Evolutionary conservation across 2,329 filamentous ascomycete species (phyloP).

Genomic region (Delphinella strobiligena): DNA sequence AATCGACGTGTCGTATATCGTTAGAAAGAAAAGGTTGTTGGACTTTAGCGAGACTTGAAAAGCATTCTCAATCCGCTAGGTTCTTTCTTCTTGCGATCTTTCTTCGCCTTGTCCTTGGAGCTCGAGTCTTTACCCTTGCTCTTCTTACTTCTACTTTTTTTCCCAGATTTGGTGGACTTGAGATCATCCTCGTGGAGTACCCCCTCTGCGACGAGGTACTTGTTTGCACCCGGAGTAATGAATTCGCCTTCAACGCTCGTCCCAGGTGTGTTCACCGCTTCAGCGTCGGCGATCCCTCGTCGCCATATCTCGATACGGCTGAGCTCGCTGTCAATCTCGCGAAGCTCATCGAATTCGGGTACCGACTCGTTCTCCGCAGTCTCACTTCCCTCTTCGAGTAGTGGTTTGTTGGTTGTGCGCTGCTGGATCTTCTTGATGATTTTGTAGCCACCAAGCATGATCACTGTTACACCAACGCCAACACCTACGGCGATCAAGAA

Average conservation of each 20-base stretch:
- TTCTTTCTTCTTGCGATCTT: conserved; percentile 25
- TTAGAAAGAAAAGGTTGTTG: too few relatives aligned
- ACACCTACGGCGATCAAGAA: conserved; percentile 89
- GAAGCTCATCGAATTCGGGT: conserved; percentile 41
- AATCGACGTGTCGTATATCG: too few relatives aligned
- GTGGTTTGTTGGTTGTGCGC: conserved; percentile 24
- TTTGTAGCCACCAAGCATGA: conserved; percentile 93
- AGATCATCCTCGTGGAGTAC: conserved; percentile 37
- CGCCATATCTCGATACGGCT: conserved; percentile 51
- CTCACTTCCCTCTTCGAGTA: conserved; percentile 14
- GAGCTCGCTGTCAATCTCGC: conserved; percentile 41
- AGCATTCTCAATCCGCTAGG: conserved; percentile 29
- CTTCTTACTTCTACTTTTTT: conserved; percentile 21
- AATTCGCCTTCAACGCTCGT: conserved; percentile 56
- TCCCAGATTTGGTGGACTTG: conserved; percentile 18
- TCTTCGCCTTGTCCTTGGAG: conserved; percentile 7
- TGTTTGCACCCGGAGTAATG: conserved; percentile 45
- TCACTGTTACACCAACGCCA: conserved; percentile 82
- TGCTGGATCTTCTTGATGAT: conserved; percentile 76
- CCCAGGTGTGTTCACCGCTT: conserved; percentile 36
- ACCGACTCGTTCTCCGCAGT: conserved; percentile 17
- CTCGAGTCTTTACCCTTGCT: conserved; percentile 13
- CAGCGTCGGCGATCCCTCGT: conserved; percentile 48
- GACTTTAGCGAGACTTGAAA: conserved; percentile 22
- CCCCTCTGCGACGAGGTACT: conserved; percentile 32